phyloP scores from a whole-genome alignment of 108 stramenopile species.

The Schizochytrium sp. region DNA sequence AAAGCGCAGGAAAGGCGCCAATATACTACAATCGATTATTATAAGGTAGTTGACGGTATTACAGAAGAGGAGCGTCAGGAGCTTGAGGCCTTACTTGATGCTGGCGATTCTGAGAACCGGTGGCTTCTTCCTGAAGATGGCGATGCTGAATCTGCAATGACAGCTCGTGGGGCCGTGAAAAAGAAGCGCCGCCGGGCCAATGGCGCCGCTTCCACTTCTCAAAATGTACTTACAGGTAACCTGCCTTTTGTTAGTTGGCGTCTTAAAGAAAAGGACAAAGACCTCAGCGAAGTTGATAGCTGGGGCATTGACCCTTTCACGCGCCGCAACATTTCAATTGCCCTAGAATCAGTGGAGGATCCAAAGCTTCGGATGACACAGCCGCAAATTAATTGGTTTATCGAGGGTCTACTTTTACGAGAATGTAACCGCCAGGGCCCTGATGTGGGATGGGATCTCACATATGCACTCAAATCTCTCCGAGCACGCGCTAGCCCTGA shows the following conservation, averaged over 20 bases:
- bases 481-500: not conserved
- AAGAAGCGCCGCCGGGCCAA: slow-evolving; percentile 31
- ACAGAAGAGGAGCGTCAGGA: slow-evolving; percentile 16
- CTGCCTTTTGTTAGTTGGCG: slow-evolving; percentile 11
- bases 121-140: slow-evolving; percentile 13
- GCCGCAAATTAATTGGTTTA: slow-evolving; percentile 51
- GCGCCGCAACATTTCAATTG: slow-evolving; percentile 24
- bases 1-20: not conserved
- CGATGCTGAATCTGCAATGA: not conserved
- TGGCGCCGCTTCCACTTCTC: not conserved
- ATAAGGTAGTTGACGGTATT: slow-evolving; percentile 37
- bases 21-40: not conserved
- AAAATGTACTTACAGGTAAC: not conserved
- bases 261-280: slow-evolving; percentile 26
- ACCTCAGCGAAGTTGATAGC: slow-evolving; percentile 39
- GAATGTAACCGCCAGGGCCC: not conserved
- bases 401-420: slow-evolving; percentile 33
- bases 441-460: slow-evolving; percentile 40
- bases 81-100: slow-evolving; percentile 31
- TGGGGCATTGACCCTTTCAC: slow-evolving; percentile 57
- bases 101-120: slow-evolving; percentile 1
- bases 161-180: not conserved
- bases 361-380: slow-evolving; percentile 12
- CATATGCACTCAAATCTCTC: slow-evolving; percentile 10
- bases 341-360: slow-evolving; percentile 37